Evolutionary conservation across 108 stramenopile genomes (phyloP).

Genomic region (Cyclotella baltica): DNA sequence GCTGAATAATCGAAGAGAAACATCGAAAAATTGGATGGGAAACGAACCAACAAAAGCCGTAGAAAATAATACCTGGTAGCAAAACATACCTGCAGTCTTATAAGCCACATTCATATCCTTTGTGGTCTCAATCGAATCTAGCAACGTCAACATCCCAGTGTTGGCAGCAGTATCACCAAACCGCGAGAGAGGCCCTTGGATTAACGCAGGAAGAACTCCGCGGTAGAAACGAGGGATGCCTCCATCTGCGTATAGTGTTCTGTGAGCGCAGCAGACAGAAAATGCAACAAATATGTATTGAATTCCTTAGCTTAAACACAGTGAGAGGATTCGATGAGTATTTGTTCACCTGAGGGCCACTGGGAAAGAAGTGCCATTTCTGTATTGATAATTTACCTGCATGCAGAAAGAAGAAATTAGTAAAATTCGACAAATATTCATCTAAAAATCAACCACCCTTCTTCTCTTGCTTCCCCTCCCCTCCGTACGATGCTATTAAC

Average conservation of each 20-base stretch:
- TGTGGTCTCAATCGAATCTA: constrained; percentile 87
- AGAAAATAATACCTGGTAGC: neutral
- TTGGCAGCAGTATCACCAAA: constrained; percentile 99
- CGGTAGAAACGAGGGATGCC: constrained; percentile 97
- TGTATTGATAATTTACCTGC: constrained; percentile 98
- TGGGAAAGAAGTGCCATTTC: constrained; percentile 94
- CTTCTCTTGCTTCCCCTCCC: neutral
- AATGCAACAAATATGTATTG: neutral
- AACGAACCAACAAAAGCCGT: neutral
- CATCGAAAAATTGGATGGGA: neutral
- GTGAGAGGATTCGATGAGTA: no score
- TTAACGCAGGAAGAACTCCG: constrained; percentile 90
- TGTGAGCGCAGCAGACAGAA: neutral
- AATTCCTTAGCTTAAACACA: no score
- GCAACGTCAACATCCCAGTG: constrained; percentile 88
- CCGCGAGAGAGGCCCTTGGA: constrained; percentile 93
- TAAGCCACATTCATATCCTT: constrained; percentile 85
- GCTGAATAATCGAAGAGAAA: neutral
- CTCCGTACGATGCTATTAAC: no score
- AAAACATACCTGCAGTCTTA: constrained; percentile 78
- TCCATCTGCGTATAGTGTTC: constrained; percentile 95
- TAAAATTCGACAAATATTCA: no score
- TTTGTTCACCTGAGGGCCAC: constrained; percentile 70
- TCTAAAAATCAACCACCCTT: no score
- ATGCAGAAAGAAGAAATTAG: constrained; percentile 3